Conservation (phyloP, 306 rosid genomes). For the Parietaria judaica region DNA sequence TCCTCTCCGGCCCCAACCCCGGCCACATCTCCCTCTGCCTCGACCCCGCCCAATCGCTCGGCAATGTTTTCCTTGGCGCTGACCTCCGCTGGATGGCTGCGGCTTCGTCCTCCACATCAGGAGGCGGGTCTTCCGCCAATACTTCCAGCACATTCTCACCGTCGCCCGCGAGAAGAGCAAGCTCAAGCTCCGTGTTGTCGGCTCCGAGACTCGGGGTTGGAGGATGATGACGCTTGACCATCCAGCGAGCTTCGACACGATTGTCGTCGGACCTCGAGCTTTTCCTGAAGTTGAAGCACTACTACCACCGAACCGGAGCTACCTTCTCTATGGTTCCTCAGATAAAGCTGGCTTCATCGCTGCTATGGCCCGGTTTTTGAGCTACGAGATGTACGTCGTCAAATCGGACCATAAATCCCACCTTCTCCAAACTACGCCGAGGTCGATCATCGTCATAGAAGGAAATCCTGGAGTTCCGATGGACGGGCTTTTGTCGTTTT, state of each 20-base stretch:
- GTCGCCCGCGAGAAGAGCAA: slow-evolving; percentile 58
- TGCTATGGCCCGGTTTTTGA: slow-evolving; percentile 76
- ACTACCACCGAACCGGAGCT: slow-evolving; percentile 79
- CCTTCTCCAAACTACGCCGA: slow-evolving; percentile 54
- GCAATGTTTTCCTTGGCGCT: slow-evolving; percentile 66
- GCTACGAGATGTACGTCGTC: slow-evolving; percentile 71
- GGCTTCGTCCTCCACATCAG: slow-evolving; percentile 42
- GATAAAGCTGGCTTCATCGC: slow-evolving; percentile 82
- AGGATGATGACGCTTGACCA: slow-evolving; percentile 57
- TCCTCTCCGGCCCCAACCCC: slow-evolving; percentile 63
- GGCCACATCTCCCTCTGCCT: slow-evolving; percentile 61
- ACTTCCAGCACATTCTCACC: slow-evolving; percentile 72
- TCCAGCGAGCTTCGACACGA: slow-evolving; percentile 76
- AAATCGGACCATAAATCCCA: slow-evolving; percentile 54
- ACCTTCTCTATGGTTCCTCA: slow-evolving; percentile 67
- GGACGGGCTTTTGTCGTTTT: slow-evolving; percentile 70
- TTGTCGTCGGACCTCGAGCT: slow-evolving; percentile 76
- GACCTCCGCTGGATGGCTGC: slow-evolving; percentile 44
- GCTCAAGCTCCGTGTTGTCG: slow-evolving; percentile 34
- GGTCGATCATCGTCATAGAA: slow-evolving; percentile 67
- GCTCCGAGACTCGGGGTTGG: slow-evolving; percentile 43
- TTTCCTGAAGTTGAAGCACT: slow-evolving; percentile 70
- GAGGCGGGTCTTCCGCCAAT: slow-evolving; percentile 69
- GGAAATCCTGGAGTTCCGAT: slow-evolving; percentile 45
- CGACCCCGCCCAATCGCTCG: slow-evolving; percentile 40